Percentiles rank a stretch among this genome's conserved stretches.
Evolutionary conservation across 257 asterid species (phyloP).

Genomic region (Solanum bulbocastanum): DNA sequence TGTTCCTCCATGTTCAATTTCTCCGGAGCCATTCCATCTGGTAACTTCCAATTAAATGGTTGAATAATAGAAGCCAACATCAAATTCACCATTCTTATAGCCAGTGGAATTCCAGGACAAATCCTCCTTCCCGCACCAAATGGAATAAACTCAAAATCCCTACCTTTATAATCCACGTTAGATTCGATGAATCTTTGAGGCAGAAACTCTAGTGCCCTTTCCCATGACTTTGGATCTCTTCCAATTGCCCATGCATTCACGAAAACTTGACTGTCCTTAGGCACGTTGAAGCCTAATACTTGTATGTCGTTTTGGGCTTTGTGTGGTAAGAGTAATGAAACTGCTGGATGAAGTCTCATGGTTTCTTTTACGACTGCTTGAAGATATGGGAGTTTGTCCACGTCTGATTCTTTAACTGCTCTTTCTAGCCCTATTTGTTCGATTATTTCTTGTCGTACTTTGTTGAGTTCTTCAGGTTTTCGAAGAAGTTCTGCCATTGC

Average conservation of each 20-base stretch:
- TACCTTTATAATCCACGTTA: neutral
- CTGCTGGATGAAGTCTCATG: neutral
- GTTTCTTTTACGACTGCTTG: neutral
- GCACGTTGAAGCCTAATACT: neutral
- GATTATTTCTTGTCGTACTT: neutral
- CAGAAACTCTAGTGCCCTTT: neutral
- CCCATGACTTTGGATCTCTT: neutral
- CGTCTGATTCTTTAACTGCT: neutral
- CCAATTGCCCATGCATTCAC: neutral
- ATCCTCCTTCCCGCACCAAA: neutral
- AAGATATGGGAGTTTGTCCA: neutral
- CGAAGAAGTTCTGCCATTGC: neutral
- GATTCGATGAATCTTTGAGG: neutral
- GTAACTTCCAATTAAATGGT: neutral
- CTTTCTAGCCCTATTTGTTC: neutral
- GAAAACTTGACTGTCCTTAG: neutral
- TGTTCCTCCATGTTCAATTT: neutral
- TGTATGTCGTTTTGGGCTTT: neutral
- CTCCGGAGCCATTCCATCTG: neutral
- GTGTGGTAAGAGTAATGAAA: neutral
- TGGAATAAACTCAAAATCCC: neutral
- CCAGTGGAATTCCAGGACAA: neutral
- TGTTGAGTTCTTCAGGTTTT: neutral
- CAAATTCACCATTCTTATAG: neutral
- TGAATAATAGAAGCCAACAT: slow-evolving; percentile 1